Evolutionary conservation across 2,329 filamentous ascomycete genomes (phyloP).

Genomic region (Fusarium tjaetaba): DNA sequence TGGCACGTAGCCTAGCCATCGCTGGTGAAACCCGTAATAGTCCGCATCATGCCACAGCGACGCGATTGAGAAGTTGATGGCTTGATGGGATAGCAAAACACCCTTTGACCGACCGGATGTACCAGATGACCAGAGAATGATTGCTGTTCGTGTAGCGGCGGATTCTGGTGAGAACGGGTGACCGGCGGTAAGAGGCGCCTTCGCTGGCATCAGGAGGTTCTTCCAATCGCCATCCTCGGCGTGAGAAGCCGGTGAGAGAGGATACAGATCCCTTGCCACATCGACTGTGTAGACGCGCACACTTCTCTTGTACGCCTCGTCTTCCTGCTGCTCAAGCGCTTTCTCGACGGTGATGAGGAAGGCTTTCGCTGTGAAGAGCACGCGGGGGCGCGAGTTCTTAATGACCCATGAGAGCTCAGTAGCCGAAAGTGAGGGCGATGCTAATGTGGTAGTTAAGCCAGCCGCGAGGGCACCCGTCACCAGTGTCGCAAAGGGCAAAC

Average conservation of each 20-base stretch:
- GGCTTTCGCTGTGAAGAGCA: conserved; percentile 50
- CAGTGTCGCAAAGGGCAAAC: conserved; percentile 50
- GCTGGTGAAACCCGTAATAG: conserved; percentile 51
- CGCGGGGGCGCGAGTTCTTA: conserved; percentile 52
- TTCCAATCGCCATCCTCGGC: conserved; percentile 63
- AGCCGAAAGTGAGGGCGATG: conserved; percentile 52
- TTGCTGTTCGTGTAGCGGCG: conserved; percentile 64
- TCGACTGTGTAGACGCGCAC: conserved; percentile 71
- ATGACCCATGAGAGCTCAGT: conserved; percentile 55
- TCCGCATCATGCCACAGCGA: conserved; percentile 62
- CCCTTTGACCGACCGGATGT: conserved; percentile 81
- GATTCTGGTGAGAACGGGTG: conserved; percentile 48
- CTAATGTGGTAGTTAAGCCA: conserved; percentile 53
- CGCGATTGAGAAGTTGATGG: conserved; percentile 67
- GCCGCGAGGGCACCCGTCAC: conserved; percentile 52
- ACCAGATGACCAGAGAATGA: conserved; percentile 62
- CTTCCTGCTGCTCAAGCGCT: conserved; percentile 48
- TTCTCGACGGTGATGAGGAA: conserved; percentile 47
- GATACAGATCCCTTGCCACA: conserved; percentile 48
- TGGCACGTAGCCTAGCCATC: conserved; percentile 72
- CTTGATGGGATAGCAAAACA: conserved; percentile 75
- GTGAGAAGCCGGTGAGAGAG: conserved; percentile 35
- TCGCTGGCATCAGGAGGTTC: conserved; percentile 62
- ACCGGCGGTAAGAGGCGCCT: conserved; percentile 56
- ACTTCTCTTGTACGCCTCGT: conserved; percentile 44